Evolutionary conservation across 345 rosid species (phyloP).

Genomic region (Lepidium africanum): DNA sequence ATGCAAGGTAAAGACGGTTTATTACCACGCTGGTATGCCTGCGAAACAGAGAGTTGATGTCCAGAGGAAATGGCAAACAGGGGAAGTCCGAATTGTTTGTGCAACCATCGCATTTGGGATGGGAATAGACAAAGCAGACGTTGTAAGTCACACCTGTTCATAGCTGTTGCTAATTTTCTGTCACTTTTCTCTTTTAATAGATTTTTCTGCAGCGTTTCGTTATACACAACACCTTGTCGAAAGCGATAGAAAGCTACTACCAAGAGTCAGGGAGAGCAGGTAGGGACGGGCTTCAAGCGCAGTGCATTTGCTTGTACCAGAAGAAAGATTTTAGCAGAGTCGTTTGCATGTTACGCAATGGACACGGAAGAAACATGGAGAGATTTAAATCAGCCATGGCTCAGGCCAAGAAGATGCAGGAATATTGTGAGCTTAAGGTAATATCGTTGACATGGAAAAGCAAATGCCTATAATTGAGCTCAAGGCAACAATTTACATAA

Average conservation of each 20-base stretch:
- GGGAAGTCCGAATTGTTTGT: constrained; percentile 75
- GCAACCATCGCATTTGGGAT: constrained; percentile 95
- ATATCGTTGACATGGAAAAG: neutral
- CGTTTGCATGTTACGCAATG: constrained; percentile 81
- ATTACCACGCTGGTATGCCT: constrained; percentile 77
- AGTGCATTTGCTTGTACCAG: constrained; percentile 66
- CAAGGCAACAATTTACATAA: neutral
- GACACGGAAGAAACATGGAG: constrained; percentile 56
- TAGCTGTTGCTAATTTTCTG: neutral
- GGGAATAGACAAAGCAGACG: constrained; percentile 97
- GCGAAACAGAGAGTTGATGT: constrained; percentile 64
- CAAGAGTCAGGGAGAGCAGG: constrained; percentile 97
- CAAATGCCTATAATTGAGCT: neutral
- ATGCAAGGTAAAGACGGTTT: constrained; percentile 64
- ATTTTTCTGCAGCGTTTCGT: constrained; percentile 60
- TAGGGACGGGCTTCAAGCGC: constrained; percentile 66
- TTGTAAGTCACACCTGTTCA: constrained; percentile 46
- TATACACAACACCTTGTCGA: constrained; percentile 84
- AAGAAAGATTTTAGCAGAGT: constrained; percentile 94
- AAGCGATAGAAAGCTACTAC: constrained; percentile 87
- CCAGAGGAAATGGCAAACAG: constrained; percentile 80
- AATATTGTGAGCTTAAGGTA: constrained; percentile 85
- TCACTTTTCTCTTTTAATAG: neutral
- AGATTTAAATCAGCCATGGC: constrained; percentile 70
- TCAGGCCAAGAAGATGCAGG: constrained; percentile 88